Evolutionary conservation across 345 rosid genomes (phyloP), one percentile per base, ranked within the genome.

Genomic region (Clausena lansium): DNA sequence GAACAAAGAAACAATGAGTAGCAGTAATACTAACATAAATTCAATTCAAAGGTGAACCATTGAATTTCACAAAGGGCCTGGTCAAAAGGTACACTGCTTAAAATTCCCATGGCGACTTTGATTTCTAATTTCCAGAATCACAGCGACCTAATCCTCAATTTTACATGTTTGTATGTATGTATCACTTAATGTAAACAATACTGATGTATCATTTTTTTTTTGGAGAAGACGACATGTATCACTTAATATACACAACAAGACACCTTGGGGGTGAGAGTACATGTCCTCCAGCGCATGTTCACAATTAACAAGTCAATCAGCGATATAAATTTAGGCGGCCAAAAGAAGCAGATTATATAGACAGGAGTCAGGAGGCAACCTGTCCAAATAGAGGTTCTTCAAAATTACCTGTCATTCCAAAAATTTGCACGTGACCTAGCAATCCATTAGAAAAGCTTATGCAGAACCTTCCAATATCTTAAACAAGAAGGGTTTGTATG

Each of bases 391-490:
- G 39, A 27, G 19, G 59, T 47, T 10, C 77, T 28, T 27, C 39
- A 63, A 62, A 63, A 47, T 45, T 62, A 61, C 24, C 25, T 1
- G 8, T 11, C 7, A 6, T 32, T 71, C 25, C 27, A 35, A 0
- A 71, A 50, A 54, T 67, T 74, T 14, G 62, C 74, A 58, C 19
- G 73, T 70, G 39, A 70, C 64, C 24, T 33, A 55, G 38, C 70
- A 60, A 81, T 60, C 81, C 75, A 67, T 63, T 78, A 80, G 61
- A 78, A 57, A 45, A 93, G 91, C 87, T 88, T 88, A 47, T 63
- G 80, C 82, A 95, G 83, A 74, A 89, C 86, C 47, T 88, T 91
- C 99, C 98, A 95, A 76, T 93, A 94, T 84, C 91, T 90, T 52
- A 54, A 60, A 81, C 89, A 84, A 75, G 95, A 87, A 54, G 99